These are phyloP conservation scores for Phytophthora tentaculata DNA, from an alignment of 352 stramenopile species.

Conservation along the genomic window DNA sequence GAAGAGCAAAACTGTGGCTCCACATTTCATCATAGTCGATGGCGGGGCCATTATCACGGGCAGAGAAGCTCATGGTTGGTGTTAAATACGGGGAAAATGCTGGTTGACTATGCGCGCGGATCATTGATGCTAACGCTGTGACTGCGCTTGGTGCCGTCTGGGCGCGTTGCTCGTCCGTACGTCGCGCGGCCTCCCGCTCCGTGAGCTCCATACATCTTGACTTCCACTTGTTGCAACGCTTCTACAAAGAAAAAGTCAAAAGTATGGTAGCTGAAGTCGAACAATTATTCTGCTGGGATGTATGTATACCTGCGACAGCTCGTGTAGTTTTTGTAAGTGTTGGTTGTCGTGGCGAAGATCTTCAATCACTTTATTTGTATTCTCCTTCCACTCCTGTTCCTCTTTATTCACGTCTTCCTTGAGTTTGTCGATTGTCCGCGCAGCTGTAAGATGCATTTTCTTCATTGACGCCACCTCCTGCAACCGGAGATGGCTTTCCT, in stretches of 20 bases:
- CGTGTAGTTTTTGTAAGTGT: conserved; percentile 59
- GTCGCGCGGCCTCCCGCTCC: conserved; percentile 46
- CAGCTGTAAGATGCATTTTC: conserved; percentile 61
- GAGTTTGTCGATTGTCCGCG: conserved; percentile 69
- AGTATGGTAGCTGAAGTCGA: not conserved
- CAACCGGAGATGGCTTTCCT: conserved; percentile 67
- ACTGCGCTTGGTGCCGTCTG: conserved; percentile 38
- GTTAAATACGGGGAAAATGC: conserved; percentile 16
- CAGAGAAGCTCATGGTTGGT: conserved; percentile 24
- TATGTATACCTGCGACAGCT: conserved; percentile 49
- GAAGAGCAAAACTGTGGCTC: conserved; percentile 50
- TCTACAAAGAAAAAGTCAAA: conserved; percentile 31
- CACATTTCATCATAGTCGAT: conserved; percentile 74
- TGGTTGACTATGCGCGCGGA: conserved; percentile 49
- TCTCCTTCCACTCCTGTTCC: conserved; percentile 62
- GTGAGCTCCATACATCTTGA: conserved; percentile 56
- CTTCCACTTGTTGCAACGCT: conserved; percentile 80
- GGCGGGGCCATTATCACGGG: conserved; percentile 12
- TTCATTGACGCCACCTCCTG: conserved; percentile 70
- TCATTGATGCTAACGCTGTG: conserved; percentile 37
- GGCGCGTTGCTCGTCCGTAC: conserved; percentile 48
- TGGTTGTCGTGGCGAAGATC: conserved; percentile 71
- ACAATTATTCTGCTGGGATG: not conserved
- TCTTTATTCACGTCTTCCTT: conserved; percentile 56
- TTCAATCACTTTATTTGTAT: conserved; percentile 55